Conservation (phyloP, 306 rosid species). For the Trichosanthes truncata region DNA sequence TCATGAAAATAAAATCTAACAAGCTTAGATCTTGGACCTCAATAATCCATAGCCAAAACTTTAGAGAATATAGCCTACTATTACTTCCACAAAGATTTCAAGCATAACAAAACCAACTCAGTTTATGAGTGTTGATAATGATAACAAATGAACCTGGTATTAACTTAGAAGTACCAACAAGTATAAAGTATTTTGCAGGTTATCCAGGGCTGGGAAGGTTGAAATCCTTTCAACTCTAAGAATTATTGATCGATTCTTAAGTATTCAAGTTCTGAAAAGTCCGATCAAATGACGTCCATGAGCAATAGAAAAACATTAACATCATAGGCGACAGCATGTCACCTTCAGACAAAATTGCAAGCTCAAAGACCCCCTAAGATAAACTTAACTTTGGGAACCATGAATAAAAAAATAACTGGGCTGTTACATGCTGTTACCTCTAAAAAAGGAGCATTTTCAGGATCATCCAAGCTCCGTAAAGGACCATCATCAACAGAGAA, state of each 20-base stretch:
- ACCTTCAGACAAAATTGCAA: neutral
- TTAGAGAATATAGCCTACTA: neutral
- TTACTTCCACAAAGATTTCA: neutral
- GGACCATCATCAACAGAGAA: conserved; percentile 76
- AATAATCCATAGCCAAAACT: neutral
- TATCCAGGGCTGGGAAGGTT: neutral
- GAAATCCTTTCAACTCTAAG: neutral
- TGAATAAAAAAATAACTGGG: neutral
- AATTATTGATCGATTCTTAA: neutral
- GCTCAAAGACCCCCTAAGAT: neutral
- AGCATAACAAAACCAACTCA: neutral
- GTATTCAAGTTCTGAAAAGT: neutral
- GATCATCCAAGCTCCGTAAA: conserved; percentile 60
- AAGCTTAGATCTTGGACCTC: neutral
- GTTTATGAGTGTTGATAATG: neutral
- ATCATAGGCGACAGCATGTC: neutral
- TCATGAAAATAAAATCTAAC: neutral
- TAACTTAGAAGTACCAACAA: neutral
- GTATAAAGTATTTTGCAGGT: neutral
- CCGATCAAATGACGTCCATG: neutral
- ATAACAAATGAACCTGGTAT: neutral
- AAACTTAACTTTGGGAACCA: neutral
- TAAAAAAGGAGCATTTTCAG: conserved; percentile 64
- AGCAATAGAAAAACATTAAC: neutral
- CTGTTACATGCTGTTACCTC: conserved; percentile 34